Conservation (phyloP, 805 yeast genomes). For the Priceomyces fermenticarens region DNA sequence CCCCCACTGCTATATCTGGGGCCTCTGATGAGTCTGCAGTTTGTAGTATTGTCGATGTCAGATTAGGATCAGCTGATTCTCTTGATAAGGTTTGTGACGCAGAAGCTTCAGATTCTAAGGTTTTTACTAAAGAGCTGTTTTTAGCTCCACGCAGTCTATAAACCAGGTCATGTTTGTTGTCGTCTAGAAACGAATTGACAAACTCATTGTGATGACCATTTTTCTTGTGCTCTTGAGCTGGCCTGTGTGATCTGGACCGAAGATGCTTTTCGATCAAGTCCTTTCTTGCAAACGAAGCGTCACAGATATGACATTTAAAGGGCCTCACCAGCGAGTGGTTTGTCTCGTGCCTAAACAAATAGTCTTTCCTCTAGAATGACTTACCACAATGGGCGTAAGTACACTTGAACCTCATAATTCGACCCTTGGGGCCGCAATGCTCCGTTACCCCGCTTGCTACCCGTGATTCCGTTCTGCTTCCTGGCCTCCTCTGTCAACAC, state of each 20-base stretch:
- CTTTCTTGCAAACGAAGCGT: conserved; percentile 23
- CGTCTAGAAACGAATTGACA: not conserved
- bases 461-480: no score
- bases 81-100: not conserved
- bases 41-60: no score
- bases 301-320: conserved; percentile 21
- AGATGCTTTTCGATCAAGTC: conserved; percentile 26
- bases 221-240: no score
- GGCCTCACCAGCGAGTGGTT: conserved; percentile 26
- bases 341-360: conserved; percentile 25
- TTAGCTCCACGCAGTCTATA: no score
- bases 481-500: no score
- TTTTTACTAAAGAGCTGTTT: no score
- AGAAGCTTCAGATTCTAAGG: not conserved
- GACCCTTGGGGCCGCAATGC: no score
- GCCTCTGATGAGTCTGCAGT: no score
- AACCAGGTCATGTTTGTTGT: not conserved
- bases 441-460: no score
- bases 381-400: no score
- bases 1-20: no score
- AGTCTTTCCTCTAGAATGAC: conserved; percentile 5
- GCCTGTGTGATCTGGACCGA: not conserved
- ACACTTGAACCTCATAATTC: no score
- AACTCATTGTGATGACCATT: not conserved
- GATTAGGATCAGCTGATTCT: not conserved